Base-by-base conservation (phyloP, 345 rosid species). In the Toxicodendron radicans region DNA sequence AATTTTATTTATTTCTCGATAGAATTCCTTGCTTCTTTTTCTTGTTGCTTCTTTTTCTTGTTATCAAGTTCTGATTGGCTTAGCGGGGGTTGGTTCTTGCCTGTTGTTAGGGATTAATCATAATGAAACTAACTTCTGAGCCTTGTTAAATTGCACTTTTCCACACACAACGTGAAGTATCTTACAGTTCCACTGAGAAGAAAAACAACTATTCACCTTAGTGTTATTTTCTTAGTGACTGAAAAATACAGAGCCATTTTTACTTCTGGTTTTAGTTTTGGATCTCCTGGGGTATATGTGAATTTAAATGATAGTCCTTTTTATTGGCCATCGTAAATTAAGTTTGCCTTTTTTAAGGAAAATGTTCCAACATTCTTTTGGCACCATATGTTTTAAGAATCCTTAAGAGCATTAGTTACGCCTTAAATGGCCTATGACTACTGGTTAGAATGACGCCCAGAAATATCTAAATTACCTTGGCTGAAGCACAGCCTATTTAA, bases 71-170 rank as follows among this genome's bases (percentile, higher is more conserved):
- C 17, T 62, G n/a, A 23, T 68, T 13, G 63, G 48, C 14, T 75
- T 56, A 24, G 46, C 68, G 54, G 38, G 63, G 54, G 24, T 46
- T 38, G 62, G 43, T 56, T 64, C 30, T 68, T 72, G 63, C 41
- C 27, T 62, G 20, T 64, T 43, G 17, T 66, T 20, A 20, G 53
- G 57, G 46, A 43, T 60, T 27, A n/a, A 38, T 45, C 41, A 14
- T 43, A 57, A 21, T 58, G 66, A 18, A 59, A 59, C 73, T 38
- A 38, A 14, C 6, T 68, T 52, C 16, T 60, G 21, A 51, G 68
- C 30, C 21, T 23, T 27, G 12, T 41, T 38, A n/a, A 58, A 32
- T 12, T 20, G 13, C 52, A 20, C 65, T 41, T 58, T 43, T 68
- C 49, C 60, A 24, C 23, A n/a, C 20, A 30, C 24, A 65, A 21